Evolutionary conservation across 2,329 filamentous ascomycete species (phyloP).

Genomic region (Fusarium dimerum): DNA sequence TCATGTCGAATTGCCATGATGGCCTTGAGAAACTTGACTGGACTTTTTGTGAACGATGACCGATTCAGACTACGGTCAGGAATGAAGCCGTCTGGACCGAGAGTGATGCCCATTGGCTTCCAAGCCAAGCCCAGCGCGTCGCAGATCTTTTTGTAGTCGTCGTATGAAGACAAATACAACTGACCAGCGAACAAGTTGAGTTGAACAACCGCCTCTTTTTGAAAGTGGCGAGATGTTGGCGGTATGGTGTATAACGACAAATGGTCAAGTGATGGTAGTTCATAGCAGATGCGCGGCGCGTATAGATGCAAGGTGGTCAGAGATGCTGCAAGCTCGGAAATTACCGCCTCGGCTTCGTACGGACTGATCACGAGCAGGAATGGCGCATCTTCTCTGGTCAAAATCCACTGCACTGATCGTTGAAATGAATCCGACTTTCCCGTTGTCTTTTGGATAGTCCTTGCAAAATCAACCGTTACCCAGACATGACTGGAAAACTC

Average conservation of each 20-base stretch:
- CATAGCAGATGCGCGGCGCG: conserved; percentile 43
- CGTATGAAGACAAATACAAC: conserved; percentile 57
- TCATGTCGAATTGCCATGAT: conserved; percentile 40
- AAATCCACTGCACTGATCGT: conserved; percentile 27
- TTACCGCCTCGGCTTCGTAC: conserved; percentile 57
- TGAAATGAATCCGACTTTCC: conserved; percentile 21
- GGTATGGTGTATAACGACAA: conserved; percentile 23
- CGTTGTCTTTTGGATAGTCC: conserved; percentile 4
- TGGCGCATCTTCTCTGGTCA: background rate
- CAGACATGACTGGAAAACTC: conserved; percentile 14
- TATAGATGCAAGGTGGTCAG: conserved; percentile 52
- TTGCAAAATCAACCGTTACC: conserved; percentile 22
- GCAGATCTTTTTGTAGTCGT: conserved; percentile 57
- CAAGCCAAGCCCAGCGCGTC: conserved; percentile 51
- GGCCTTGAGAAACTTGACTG: conserved; percentile 39
- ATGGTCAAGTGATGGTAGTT: conserved; percentile 11
- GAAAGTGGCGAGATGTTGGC: background rate
- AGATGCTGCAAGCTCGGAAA: conserved; percentile 39
- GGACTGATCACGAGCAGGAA: conserved; percentile 49
- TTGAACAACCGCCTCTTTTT: conserved; percentile 41
- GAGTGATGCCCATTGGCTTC: conserved; percentile 19
- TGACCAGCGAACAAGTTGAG: conserved; percentile 70
- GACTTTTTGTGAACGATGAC: conserved; percentile 34
- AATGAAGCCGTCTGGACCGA: conserved; percentile 37
- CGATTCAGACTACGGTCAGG: conserved; percentile 15